A percentile compares a stretch with the other conserved stretches of the same genome.
These are phyloP conservation scores for Oryza australiensis DNA, from an alignment of 176 grass and related monocot species.

Conservation along the genomic window DNA sequence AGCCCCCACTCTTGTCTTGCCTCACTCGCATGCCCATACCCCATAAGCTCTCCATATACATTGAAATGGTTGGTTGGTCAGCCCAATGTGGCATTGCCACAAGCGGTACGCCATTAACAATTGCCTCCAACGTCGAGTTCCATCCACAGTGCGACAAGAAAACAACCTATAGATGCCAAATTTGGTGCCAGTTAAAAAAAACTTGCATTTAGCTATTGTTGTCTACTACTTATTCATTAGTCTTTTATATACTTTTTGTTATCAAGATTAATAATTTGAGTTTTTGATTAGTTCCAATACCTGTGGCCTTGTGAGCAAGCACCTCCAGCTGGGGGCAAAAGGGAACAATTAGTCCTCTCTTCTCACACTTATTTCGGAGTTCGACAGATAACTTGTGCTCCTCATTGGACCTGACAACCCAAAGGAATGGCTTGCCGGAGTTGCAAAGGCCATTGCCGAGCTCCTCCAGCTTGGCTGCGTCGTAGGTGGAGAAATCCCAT, in stretches of 20 bases:
- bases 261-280: too few species aligned
- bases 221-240: too few species aligned
- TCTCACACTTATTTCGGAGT: neutral
- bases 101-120: constrained; percentile 12
- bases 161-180: constrained; percentile 23
- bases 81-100: constrained; percentile 43
- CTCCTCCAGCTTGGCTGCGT: neutral
- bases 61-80: constrained; percentile 42
- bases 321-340: constrained; percentile 52
- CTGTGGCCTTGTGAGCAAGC: constrained; percentile 22
- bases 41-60: constrained; percentile 44
- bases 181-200: too few species aligned
- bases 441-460: constrained; percentile 2
- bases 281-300: too few species aligned
- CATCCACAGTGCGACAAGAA: constrained; percentile 60
- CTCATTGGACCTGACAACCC: constrained; percentile 18
- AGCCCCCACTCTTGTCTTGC: neutral
- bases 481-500: constrained; percentile 1
- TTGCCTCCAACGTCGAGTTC: constrained; percentile 44
- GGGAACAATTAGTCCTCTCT: neutral
- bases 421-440: neutral
- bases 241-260: too few species aligned
- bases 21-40: constrained; percentile 10
- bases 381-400: neutral
- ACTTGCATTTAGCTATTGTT: too few species aligned